Conservation (phyloP, 768 basidiomycete species). For the Termitomyces sp. region DNA sequence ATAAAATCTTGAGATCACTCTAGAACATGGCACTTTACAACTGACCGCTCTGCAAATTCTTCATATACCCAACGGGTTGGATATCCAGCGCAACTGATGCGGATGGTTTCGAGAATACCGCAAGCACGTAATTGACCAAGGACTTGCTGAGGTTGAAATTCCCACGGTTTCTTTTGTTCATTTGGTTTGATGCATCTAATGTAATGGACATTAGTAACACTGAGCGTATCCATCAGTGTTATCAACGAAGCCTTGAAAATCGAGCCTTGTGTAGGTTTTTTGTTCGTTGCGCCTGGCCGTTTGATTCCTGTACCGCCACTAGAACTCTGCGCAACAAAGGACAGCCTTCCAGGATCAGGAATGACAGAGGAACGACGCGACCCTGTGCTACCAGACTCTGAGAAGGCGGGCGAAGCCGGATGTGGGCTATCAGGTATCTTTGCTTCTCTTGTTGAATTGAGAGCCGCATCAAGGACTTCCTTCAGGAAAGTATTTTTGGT, state of each 20-base stretch:
- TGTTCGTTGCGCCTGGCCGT: slow-evolving; percentile 60
- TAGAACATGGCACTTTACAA: slow-evolving; percentile 1
- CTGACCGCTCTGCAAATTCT: slow-evolving; percentile 95
- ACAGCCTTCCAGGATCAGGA: slow-evolving; percentile 79
- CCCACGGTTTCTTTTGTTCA: slow-evolving; percentile 94
- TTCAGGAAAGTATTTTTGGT: slow-evolving; percentile 92
- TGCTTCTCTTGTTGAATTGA: slow-evolving; percentile 67
- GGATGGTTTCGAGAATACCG: slow-evolving; percentile 97
- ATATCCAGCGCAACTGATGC: slow-evolving; percentile 98
- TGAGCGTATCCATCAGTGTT: slow-evolving; percentile 94
- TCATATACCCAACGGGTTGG: slow-evolving; percentile 98
- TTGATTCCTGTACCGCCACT: slow-evolving; percentile 34
- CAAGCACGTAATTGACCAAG: slow-evolving; percentile 93
- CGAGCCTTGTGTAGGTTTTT: slow-evolving; percentile 94
- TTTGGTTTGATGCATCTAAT: slow-evolving; percentile 99
- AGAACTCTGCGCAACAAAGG: slow-evolving; percentile 51
- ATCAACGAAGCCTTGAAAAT: slow-evolving; percentile 97
- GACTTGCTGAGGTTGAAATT: slow-evolving; percentile 93
- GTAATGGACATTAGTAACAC: slow-evolving; percentile 97
- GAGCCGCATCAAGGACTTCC: slow-evolving; percentile 89
- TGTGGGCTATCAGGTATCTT: slow-evolving; percentile 62
- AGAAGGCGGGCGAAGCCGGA: slow-evolving; percentile 69
- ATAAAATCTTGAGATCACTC: slow-evolving; percentile 12
- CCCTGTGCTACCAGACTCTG: slow-evolving; percentile 70
- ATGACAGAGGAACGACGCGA: slow-evolving; percentile 82